Evolutionary conservation across 805 yeast species (phyloP), one percentile per base, ranked within the genome.

Genomic region (Torulaspora indica): DNA sequence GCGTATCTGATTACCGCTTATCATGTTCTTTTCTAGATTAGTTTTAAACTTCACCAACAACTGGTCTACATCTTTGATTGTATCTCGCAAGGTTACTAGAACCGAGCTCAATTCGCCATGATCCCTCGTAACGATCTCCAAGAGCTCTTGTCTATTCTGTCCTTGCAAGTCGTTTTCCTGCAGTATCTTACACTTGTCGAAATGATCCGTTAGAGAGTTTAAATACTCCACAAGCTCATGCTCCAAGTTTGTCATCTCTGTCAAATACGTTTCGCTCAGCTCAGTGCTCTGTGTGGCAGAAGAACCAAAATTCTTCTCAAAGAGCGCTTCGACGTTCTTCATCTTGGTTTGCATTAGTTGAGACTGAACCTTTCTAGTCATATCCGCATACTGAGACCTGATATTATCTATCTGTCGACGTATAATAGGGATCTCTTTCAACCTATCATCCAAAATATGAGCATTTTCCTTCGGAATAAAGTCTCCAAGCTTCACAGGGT

Each of bases 121-220:
- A 55, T 82, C 90, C 36, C 70, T 70, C 14, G 64, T 63, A 2
- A 84, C 65, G 1, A 81, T 77, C 2, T 67, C 60, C 13, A 71
- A 61, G 10, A 78, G 58, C 52, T 76, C 73, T 22, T 53, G 41
- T 46, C 67, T 67, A 42, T 68, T 72, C 1, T 46, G 54, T 5
- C 47, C 57, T 3, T 60, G 43, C 0, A 60, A 49, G 10, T 52
- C 43, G 0, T 62, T 56, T n/a, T 66, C 58, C 17, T 60, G 55
- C n/a, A 74, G 43, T 9, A 58, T 66, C 9, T 67, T 54, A 53
- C 95, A 85, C 58, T 85, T 88, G 61, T 89, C 96, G 55, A 81
- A 87, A 65, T 89, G 96, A 42, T 77, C 78, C 8, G 95, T 82
- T 37, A 89, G 68, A 55, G 89, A 78, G 44, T 79, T 81, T 27